Base-by-base conservation (phyloP, 805 yeast genomes). In the Ogataea saltuana region DNA sequence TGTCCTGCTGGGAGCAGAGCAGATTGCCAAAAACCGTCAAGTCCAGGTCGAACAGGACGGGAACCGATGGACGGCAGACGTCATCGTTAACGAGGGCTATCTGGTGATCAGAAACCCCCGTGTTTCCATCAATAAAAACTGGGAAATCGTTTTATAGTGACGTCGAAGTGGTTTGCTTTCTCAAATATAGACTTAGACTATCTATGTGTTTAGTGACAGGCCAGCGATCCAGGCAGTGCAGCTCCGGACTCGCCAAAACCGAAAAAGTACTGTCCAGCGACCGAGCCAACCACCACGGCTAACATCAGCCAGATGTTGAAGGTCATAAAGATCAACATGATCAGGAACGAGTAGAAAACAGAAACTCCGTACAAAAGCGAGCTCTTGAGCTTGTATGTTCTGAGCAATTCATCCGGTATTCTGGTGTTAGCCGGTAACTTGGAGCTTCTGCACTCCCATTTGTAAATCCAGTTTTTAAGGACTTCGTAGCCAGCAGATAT, bases 281-380 rank as follows among this genome's bases (percentile, higher is more conserved):
- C 68, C 1, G 75, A 70, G 7, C 78, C 78, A 2, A 60, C 39
- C 21, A 63, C 68, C 28, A 70, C 74, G 2, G 75, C 65, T 21
- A 64, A 32, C 76, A 72, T 72, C 30, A 71, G 58, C 74, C 75
- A 72, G 37, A 69, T 61, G 48, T 72, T 72, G 53, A 69, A 72
- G 8, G 72, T 68, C 78, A 72, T 72, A 45, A 72, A 72, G 10
- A 72, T 67, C 50, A 72, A 60, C 78, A 72, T 72, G 50, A 72
- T 64, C 54, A 69, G 57, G 44, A 72, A 70, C 3, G 74, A 69
- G 50, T 67, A 70, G 13, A 70, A 68, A n/a, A 71, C 73, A 43
- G 65, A 60, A 13, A 67, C 17, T 1, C 72, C 75, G 46, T 72
- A 72, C 11, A 67, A 39, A 2, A 56, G n/a, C 1, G 72, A 57